Conservation (phyloP, 257 asterid genomes). For the Ligustrum vulgare region DNA sequence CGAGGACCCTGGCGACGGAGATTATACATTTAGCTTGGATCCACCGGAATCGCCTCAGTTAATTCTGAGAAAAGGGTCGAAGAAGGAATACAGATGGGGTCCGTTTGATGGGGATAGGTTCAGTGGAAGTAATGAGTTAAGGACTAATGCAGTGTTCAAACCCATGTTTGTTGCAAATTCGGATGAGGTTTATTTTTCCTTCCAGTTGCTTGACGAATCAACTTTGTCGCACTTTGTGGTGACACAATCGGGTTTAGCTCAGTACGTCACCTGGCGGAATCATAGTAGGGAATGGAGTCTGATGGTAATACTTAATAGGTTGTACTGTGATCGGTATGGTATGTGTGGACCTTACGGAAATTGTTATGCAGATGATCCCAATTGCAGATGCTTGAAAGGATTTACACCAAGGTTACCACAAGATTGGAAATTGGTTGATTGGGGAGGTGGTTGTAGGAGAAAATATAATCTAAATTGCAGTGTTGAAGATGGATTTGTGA, state of each 20-base stretch:
- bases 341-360: not conserved
- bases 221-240: not conserved
- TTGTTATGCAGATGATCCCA: not conserved
- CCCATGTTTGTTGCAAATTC: not conserved
- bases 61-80: not conserved
- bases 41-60: not conserved
- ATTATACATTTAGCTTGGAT: not conserved
- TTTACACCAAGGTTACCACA: not conserved
- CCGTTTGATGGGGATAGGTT: not conserved
- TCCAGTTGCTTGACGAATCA: not conserved
- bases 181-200: not conserved
- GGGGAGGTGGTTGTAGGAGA: not conserved
- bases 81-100: not conserved
- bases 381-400: not conserved
- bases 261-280: not conserved
- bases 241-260: not conserved
- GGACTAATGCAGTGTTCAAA: not conserved
- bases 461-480: not conserved
- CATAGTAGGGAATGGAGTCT: not conserved
- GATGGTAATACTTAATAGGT: not conserved
- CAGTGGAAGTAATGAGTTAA: not conserved
- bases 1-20: not conserved
- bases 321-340: not conserved
- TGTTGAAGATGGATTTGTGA: not conserved
- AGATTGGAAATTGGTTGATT: not conserved